Evolutionary conservation across 768 basidiomycete species (phyloP).

Genomic region (Tricholoma sp.): DNA sequence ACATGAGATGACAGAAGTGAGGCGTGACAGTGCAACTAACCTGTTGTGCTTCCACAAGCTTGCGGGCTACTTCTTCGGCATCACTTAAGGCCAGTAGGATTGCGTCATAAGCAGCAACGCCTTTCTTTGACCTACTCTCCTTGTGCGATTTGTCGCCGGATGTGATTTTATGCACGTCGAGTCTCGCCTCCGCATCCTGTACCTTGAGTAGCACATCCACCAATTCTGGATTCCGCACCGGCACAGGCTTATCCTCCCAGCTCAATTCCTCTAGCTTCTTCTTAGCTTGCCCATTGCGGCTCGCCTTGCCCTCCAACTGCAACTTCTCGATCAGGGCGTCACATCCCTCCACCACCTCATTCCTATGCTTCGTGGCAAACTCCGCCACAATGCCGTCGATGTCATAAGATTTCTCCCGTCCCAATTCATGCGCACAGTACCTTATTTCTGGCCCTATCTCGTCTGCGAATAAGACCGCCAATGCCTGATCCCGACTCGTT

Average conservation of each 20-base stretch:
- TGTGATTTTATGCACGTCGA: constrained; percentile 36
- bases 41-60: constrained; percentile 81
- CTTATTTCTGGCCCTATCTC: constrained; percentile 88
- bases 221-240: constrained; percentile 85
- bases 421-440: constrained; percentile 87
- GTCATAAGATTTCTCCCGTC: constrained; percentile 74
- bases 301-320: constrained; percentile 34
- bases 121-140: constrained; percentile 52
- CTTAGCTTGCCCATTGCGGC: constrained; percentile 33
- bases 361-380: constrained; percentile 50
- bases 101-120: constrained; percentile 84
- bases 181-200: constrained; percentile 65
- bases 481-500: constrained; percentile 83
- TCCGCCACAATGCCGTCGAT: constrained; percentile 70
- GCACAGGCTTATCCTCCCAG: constrained; percentile 84
- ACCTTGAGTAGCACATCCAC: constrained; percentile 83
- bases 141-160: constrained; percentile 22
- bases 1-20: constrained; percentile 4
- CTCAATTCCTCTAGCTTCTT: constrained; percentile 54
- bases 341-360: constrained; percentile 60
- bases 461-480: constrained; percentile 79
- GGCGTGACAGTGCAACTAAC: constrained; percentile 28
- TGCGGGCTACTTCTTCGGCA: constrained; percentile 80
- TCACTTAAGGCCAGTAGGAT: constrained; percentile 83
- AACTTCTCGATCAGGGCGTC: constrained; percentile 50